Conservation (phyloP, 306 rosid genomes). For the Quercus aquifolioides region DNA sequence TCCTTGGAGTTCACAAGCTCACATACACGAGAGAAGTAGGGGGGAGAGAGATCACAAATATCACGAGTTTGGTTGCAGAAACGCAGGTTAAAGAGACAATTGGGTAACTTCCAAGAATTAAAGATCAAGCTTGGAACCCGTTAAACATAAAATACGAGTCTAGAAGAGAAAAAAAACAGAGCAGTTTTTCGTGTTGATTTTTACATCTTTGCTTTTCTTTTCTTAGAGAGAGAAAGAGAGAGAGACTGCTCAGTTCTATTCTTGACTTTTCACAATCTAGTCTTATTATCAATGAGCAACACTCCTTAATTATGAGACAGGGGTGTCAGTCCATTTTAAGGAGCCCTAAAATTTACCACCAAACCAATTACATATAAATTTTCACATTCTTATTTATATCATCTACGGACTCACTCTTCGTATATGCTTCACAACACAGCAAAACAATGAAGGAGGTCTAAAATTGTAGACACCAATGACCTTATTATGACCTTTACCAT, state of each 20-base stretch:
- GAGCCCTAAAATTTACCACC: too few species aligned
- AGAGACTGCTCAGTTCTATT: neutral
- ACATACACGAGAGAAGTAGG: neutral
- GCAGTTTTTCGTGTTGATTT: neutral
- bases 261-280: neutral
- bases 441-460: neutral
- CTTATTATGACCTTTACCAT: neutral
- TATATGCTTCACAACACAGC: neutral
- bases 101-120: too few species aligned
- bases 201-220: neutral
- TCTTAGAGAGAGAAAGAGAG: neutral
- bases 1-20: neutral
- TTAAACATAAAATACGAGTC: neutral
- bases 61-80: conserved; percentile 1
- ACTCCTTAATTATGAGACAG: too few species aligned
- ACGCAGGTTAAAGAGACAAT: neutral
- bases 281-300: too few species aligned
- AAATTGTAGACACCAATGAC: neutral
- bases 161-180: neutral
- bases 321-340: too few species aligned
- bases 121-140: neutral
- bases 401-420: neutral
- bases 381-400: neutral
- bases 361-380: too few species aligned
- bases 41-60: neutral